phyloP scores from a whole-genome alignment of 331 rosid species.

The Spiraea crenata region DNA sequence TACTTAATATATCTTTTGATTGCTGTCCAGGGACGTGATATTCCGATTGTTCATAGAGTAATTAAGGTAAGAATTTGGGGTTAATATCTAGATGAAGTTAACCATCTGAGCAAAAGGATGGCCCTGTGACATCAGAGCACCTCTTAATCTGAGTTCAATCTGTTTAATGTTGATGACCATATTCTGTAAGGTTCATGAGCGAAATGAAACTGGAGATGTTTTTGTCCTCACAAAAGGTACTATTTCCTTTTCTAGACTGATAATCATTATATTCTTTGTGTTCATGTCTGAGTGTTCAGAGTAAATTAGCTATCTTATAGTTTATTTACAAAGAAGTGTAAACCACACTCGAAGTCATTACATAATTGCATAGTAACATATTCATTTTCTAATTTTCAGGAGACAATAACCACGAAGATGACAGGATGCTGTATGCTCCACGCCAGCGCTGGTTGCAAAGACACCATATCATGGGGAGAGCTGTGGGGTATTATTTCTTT shows the following conservation, averaged over 20 bases:
- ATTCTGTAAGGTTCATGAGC: conserved; percentile 60
- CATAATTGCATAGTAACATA: neutral
- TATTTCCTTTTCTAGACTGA: neutral
- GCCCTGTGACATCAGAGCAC: neutral
- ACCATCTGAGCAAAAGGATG: conserved; percentile 4
- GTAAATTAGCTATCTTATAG: neutral
- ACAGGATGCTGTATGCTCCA: conserved; percentile 42
- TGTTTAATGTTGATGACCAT: neutral
- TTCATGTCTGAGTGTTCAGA: neutral
- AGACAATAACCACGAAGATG: conserved; percentile 42
- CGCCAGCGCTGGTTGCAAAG: conserved; percentile 51
- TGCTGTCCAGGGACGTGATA: conserved; percentile 55
- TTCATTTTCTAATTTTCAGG: conserved; percentile 38
- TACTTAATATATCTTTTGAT: conserved; percentile 14
- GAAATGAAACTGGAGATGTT: conserved; percentile 43
- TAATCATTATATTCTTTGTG: neutral
- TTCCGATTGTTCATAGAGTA: conserved; percentile 85
- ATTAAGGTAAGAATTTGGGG: conserved; percentile 48
- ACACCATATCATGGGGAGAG: conserved; percentile 58
- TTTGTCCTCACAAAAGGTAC: conserved; percentile 76
- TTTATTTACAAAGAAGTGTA: neutral
- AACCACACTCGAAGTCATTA: neutral
- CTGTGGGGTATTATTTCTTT: conserved; percentile 36
- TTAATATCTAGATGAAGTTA: neutral
- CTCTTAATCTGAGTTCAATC: neutral